Evolutionary conservation across 2,329 filamentous ascomycete species (phyloP).

Genomic region (Aspergillus fijiensis): DNA sequence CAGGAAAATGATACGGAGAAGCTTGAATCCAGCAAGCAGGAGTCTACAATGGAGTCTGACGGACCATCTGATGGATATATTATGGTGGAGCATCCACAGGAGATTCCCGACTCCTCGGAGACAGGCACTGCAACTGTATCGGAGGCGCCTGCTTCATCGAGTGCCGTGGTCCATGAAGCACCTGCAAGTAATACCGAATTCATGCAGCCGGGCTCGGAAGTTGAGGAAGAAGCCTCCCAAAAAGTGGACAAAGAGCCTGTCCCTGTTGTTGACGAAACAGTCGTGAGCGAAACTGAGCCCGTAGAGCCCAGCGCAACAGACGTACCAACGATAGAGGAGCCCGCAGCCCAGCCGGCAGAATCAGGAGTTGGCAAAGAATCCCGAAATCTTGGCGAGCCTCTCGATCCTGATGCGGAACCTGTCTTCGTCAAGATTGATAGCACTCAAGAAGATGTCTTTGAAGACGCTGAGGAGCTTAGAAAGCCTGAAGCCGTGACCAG

Average conservation of each 20-base stretch:
- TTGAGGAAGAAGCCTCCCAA: not conserved
- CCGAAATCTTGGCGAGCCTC: not conserved
- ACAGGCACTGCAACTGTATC: not conserved
- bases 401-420: not conserved
- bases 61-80: not conserved
- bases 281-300: not conserved
- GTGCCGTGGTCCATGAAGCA: not conserved
- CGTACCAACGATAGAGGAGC: not conserved
- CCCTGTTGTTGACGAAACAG: not conserved
- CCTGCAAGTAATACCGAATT: not conserved
- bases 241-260: not conserved
- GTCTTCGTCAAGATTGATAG: not conserved
- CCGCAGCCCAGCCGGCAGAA: not conserved
- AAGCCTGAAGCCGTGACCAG: not conserved
- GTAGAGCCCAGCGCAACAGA: not conserved
- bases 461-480: not conserved
- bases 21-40: not conserved
- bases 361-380: not conserved
- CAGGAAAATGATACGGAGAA: not conserved
- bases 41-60: not conserved
- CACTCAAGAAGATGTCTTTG: not conserved
- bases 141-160: not conserved
- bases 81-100: not conserved
- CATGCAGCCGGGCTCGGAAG: not conserved
- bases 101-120: not conserved